A percentile compares a stretch with the other conserved stretches of the same genome.
Conservation (phyloP, 164 flowering plant species). For the Liquidambar formosana region DNA sequence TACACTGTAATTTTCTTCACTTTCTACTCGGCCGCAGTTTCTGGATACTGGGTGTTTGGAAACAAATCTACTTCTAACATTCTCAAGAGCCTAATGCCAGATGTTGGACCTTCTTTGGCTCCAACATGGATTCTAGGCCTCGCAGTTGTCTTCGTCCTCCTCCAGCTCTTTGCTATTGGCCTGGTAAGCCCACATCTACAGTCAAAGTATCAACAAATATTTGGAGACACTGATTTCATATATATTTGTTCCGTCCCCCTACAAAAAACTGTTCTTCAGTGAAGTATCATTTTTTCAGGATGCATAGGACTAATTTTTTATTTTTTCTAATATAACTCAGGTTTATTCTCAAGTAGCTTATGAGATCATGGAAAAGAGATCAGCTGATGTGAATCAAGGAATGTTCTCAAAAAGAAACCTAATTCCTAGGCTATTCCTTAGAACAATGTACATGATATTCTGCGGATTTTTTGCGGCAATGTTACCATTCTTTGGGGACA, state of each 20-base stretch:
- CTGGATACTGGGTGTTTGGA: constrained; percentile 93
- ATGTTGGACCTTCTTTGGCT: constrained; percentile 80
- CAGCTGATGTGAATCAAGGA: constrained; percentile 83
- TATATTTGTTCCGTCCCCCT: background rate
- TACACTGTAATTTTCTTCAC: constrained; percentile 76
- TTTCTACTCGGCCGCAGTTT: constrained; percentile 75
- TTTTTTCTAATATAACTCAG: constrained; percentile 30
- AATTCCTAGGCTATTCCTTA: constrained; percentile 72
- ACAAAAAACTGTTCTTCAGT: background rate
- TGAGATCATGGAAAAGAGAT: constrained; percentile 88
- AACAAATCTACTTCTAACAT: constrained; percentile 71
- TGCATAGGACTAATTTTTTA: too few relatives aligned
- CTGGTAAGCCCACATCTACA: constrained; percentile 47
- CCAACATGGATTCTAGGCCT: constrained; percentile 81
- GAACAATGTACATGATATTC: constrained; percentile 67
- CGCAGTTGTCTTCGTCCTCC: constrained; percentile 70
- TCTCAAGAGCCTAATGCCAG: constrained; percentile 77
- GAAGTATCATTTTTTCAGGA: background rate
- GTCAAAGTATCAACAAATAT: too few relatives aligned
- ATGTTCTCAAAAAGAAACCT: constrained; percentile 80
- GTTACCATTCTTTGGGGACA: constrained; percentile 97
- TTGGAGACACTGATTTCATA: background rate
- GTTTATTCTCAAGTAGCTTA: constrained; percentile 99
- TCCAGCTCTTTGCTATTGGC: constrained; percentile 94
- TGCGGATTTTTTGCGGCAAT: constrained; percentile 94